These are phyloP conservation scores for Cyathus striatus DNA, from an alignment of 768 basidiomycete species.

Conservation along the genomic window DNA sequence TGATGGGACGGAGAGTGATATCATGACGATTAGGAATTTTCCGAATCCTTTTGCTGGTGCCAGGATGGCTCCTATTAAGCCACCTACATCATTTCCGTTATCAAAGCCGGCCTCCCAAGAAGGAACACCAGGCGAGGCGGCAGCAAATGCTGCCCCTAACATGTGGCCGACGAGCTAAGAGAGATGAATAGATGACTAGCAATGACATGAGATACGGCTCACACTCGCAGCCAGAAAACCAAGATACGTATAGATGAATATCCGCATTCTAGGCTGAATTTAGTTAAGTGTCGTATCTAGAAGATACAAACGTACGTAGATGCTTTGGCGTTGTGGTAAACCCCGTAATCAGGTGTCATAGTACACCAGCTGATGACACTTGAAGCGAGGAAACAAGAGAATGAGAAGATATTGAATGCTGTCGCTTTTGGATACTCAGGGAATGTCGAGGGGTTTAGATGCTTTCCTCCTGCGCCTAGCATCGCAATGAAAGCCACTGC, in stretches of 20 bases:
- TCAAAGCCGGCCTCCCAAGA: constrained; percentile 53
- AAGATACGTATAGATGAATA: constrained; percentile 61
- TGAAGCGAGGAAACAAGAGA: constrained; percentile 31
- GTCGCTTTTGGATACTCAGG: constrained; percentile 20
- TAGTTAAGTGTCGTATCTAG: not conserved
- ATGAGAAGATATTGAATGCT: constrained; percentile 26
- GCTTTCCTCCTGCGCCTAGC: constrained; percentile 58
- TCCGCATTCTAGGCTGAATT: constrained; percentile 37
- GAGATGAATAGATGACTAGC: constrained; percentile 6
- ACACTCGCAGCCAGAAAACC: constrained; percentile 63
- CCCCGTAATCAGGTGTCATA: constrained; percentile 38
- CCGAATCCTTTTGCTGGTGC: constrained; percentile 59
- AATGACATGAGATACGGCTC: constrained; percentile 12
- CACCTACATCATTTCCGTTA: constrained; percentile 51
- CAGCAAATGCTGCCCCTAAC: constrained; percentile 65
- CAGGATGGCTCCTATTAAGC: constrained; percentile 58
- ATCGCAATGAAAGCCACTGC: constrained; percentile 58
- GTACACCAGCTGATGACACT: constrained; percentile 36
- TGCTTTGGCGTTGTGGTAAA: constrained; percentile 30
- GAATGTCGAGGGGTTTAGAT: constrained; percentile 36
- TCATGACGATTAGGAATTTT: constrained; percentile 65
- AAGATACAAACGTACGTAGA: constrained; percentile 17
- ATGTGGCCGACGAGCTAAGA: constrained; percentile 38
- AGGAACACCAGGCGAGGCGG: constrained; percentile 49
- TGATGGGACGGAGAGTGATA: constrained; percentile 70